phyloP scores from a whole-genome alignment of 1,284 basidiomycete genomes.

The Paramarasmius palmivorus region DNA sequence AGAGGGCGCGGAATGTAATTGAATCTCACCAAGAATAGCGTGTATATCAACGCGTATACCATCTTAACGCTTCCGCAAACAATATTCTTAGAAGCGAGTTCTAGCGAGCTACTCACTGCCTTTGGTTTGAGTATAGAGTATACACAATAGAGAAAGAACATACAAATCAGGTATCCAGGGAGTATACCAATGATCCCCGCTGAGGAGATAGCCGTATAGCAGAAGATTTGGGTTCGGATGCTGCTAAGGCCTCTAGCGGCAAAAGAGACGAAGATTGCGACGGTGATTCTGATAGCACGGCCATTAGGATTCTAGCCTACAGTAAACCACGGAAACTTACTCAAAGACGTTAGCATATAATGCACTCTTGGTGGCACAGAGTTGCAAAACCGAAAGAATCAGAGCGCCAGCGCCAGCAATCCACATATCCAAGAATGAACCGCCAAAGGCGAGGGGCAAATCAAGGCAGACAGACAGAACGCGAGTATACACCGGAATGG shows the following conservation, averaged over 20 bases:
- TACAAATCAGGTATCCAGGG: slow-evolving; percentile 81
- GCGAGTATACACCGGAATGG: slow-evolving; percentile 65
- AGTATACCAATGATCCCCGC: slow-evolving; percentile 81
- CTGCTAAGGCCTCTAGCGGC: slow-evolving; percentile 76
- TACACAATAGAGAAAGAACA: slow-evolving; percentile 29
- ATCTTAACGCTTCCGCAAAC: slow-evolving; percentile 87
- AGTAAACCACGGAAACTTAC: slow-evolving; percentile 35
- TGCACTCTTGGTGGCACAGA: slow-evolving; percentile 68
- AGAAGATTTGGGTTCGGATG: slow-evolving; percentile 74
- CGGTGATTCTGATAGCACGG: slow-evolving; percentile 74
- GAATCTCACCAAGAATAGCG: slow-evolving; percentile 69
- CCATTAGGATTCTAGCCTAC: slow-evolving; percentile 20
- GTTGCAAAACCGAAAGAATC: slow-evolving; percentile 67
- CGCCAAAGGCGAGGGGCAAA: slow-evolving; percentile 83
- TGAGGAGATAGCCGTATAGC: slow-evolving; percentile 86
- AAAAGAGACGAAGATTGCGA: slow-evolving; percentile 82
- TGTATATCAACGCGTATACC: slow-evolving; percentile 89
- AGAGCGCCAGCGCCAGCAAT: slow-evolving; percentile 70
- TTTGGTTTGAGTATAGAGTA: slow-evolving; percentile 16
- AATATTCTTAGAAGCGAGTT: slow-evolving; percentile 87
- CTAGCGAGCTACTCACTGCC: slow-evolving; percentile 81
- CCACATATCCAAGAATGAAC: slow-evolving; percentile 83
- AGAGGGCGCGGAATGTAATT: slow-evolving; percentile 11
- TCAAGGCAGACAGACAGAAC: slow-evolving; percentile 70
- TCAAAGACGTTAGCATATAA: slow-evolving; percentile 89